These are phyloP conservation scores for Linnemannia elongata DNA, from an alignment of 192 early-diverging fungal genomes.

Conservation along the genomic window DNA sequence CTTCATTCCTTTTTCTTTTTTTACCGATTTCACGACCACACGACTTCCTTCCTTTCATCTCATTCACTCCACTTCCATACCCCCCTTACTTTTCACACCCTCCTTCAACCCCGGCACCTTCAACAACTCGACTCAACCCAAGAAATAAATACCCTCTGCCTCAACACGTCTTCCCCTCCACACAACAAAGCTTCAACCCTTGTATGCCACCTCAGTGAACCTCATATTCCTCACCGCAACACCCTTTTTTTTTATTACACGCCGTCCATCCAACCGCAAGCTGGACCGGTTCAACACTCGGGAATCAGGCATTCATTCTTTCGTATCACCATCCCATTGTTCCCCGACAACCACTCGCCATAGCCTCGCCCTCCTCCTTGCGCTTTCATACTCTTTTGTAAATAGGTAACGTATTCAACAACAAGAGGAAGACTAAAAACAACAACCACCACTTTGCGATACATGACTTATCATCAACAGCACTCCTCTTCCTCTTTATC, in stretches of 20 bases:
- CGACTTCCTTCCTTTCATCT: neutral
- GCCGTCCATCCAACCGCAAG: neutral
- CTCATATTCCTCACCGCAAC: neutral
- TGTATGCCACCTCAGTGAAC: neutral
- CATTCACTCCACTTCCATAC: neutral
- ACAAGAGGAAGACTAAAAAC: too few species aligned
- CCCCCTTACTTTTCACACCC: neutral
- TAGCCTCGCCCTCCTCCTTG: neutral
- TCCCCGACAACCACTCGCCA: neutral
- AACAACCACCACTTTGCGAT: neutral
- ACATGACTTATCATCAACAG: neutral
- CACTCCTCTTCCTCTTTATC: neutral
- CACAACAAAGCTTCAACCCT: neutral
- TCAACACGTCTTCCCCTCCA: neutral
- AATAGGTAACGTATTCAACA: constrained; percentile 1
- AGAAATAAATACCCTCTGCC: neutral
- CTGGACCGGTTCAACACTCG: constrained; percentile 2
- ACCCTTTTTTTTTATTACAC: neutral
- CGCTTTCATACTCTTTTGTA: constrained; percentile 2
- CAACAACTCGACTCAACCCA: neutral
- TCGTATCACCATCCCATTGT: constrained; percentile 3
- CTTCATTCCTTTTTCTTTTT: neutral
- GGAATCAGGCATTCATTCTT: neutral
- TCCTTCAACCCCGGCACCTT: neutral
- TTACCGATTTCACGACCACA: neutral